These are phyloP conservation scores for Lasiodiplodia theobromae DNA, from an alignment of 2,329 filamentous ascomycete genomes.

Conservation along the genomic window DNA sequence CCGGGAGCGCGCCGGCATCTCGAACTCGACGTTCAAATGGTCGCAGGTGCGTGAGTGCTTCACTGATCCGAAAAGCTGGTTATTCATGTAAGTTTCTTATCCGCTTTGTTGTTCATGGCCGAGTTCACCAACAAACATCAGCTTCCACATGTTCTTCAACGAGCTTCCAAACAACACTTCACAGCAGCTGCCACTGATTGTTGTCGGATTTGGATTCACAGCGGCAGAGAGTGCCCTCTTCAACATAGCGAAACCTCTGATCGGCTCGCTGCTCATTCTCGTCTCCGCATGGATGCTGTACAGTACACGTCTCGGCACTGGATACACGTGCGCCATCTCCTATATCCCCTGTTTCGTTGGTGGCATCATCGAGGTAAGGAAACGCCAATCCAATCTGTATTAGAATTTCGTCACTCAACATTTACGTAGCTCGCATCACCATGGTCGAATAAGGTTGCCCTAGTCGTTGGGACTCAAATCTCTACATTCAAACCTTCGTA, in stretches of 20 bases:
- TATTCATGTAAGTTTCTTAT: background rate
- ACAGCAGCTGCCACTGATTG: background rate
- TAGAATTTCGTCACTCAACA: background rate
- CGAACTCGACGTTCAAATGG: constrained; percentile 72
- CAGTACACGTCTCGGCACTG: background rate
- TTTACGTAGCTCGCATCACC: background rate
- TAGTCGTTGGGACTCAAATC: constrained; percentile 9
- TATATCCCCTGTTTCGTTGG: background rate
- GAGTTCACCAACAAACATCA: background rate
- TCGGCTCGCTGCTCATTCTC: background rate
- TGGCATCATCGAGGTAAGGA: constrained; percentile 1
- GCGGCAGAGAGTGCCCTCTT: background rate
- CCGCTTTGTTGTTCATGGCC: too few relatives aligned
- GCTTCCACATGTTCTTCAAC: constrained; percentile 12
- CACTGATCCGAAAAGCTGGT: constrained; percentile 64
- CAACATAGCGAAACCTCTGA: background rate
- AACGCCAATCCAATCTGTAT: too few relatives aligned
- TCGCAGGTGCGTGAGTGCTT: constrained; percentile 69
- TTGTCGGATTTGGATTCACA: constrained; percentile 2
- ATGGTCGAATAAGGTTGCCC: constrained; percentile 13
- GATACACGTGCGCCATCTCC: constrained; percentile 4
- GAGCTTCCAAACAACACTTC: constrained; percentile 3
- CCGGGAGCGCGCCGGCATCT: constrained; percentile 60
- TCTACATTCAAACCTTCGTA: constrained; percentile 8
- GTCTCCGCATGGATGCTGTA: background rate